Percentiles rank a stretch among this genome's conserved stretches.
phyloP scores from a whole-genome alignment of 495 filamentous ascomycete genomes.

The Thermothielavioides terrestris region DNA sequence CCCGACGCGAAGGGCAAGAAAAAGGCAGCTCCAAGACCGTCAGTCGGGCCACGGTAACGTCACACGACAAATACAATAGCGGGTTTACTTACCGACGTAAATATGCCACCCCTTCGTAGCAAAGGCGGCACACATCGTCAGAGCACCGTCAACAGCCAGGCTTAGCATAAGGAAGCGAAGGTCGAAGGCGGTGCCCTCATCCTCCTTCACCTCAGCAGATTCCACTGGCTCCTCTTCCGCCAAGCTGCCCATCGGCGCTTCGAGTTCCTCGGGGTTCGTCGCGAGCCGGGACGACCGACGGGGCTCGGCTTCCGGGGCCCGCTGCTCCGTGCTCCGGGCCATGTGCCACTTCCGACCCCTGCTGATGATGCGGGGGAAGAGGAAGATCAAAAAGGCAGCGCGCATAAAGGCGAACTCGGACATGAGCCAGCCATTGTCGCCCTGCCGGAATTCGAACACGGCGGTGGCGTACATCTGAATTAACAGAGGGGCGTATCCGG shows the following conservation, averaged over 20 bases:
- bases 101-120: conserved; percentile 46
- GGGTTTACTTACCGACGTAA: conserved; percentile 35
- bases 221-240: conserved; percentile 37
- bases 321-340: conserved; percentile 1
- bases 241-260: conserved; percentile 31
- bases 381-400: conserved; percentile 44
- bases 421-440: conserved; percentile 46
- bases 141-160: conserved; percentile 41
- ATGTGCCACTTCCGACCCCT: conserved; percentile 40
- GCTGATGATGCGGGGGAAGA: conserved; percentile 47
- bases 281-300: conserved; percentile 5
- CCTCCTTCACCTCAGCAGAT: conserved; percentile 15
- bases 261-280: conserved; percentile 30
- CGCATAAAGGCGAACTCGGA: conserved; percentile 44
- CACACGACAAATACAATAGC: too few species aligned
- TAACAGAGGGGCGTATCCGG: conserved; percentile 44
- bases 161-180: conserved; percentile 46
- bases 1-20: conserved; percentile 48
- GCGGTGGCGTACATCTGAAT: conserved; percentile 49
- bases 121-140: conserved; percentile 45
- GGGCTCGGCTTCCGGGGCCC: not conserved
- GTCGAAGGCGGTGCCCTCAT: conserved; percentile 43
- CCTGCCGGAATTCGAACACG: conserved; percentile 44
- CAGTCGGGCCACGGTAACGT: not conserved
- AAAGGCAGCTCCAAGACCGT: conserved; percentile 27